phyloP scores from a whole-genome alignment of 2,329 filamentous ascomycete genomes.

The Chaetothyriales sp. region DNA sequence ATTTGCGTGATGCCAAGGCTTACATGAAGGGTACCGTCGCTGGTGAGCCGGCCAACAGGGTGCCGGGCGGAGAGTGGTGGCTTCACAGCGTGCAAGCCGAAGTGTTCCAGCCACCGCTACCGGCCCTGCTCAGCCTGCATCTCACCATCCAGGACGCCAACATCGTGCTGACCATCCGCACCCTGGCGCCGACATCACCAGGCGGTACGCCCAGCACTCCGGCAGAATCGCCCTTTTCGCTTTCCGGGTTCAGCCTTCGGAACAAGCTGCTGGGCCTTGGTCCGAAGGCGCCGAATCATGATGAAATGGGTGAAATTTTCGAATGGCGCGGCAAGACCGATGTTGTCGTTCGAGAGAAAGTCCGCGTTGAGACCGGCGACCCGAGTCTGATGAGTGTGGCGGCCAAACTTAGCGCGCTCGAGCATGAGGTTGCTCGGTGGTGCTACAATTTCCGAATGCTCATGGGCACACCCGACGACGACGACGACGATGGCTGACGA shows the following conservation, averaged over 20 bases:
- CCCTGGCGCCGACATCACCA: conserved; percentile 50
- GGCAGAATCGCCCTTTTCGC: conserved; percentile 48
- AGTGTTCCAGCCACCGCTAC: conserved; percentile 52
- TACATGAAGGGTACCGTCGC: conserved; percentile 38
- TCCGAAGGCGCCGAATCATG: conserved; percentile 48
- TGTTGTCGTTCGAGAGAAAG: conserved; percentile 78
- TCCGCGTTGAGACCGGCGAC: conserved; percentile 77
- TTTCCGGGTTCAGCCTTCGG: conserved; percentile 44
- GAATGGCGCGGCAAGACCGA: conserved; percentile 50
- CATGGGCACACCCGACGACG: conserved; percentile 48
- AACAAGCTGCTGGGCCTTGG: conserved; percentile 38
- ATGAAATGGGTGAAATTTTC: conserved; percentile 69
- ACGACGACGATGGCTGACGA: conserved; percentile 9
- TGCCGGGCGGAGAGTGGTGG: conserved; percentile 41
- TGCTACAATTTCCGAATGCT: conserved; percentile 62
- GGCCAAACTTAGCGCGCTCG: conserved; percentile 67
- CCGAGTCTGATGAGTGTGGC: conserved; percentile 71
- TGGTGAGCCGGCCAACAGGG: conserved; percentile 5
- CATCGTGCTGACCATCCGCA: conserved; percentile 56
- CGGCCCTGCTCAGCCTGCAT: conserved; percentile 57
- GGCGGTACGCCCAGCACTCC: conserved; percentile 45
- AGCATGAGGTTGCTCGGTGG: conserved; percentile 56
- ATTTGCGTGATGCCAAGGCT: conserved; percentile 45
- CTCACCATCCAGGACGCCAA: conserved; percentile 56
- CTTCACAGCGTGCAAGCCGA: conserved; percentile 42